These are phyloP conservation scores for Buxus sempervirens DNA, from an alignment of 164 flowering plant genomes.

Conservation along the genomic window DNA sequence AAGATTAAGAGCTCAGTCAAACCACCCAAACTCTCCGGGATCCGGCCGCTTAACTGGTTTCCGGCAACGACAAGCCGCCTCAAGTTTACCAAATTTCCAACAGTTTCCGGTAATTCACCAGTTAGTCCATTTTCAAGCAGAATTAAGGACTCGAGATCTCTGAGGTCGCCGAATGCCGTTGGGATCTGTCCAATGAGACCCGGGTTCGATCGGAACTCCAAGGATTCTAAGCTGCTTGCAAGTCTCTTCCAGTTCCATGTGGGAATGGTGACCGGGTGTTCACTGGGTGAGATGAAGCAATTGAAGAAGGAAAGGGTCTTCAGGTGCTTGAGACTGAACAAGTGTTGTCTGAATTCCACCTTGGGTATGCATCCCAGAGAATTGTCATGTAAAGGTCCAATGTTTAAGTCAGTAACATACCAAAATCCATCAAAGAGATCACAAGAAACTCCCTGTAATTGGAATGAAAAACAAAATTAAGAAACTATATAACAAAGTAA, in stretches of 20 bases:
- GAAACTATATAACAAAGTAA: not conserved
- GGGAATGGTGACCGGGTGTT: constrained; percentile 36
- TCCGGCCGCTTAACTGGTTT: constrained; percentile 43
- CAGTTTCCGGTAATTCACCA: constrained; percentile 44
- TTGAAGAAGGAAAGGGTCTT: constrained; percentile 57
- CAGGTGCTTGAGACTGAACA: constrained; percentile 64
- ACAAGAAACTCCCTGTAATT: constrained; percentile 79
- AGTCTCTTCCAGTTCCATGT: constrained; percentile 42
- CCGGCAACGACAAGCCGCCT: constrained; percentile 55
- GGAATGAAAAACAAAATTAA: not conserved
- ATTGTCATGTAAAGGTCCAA: constrained; percentile 73
- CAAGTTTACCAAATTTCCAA: constrained; percentile 44
- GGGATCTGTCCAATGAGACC: constrained; percentile 66
- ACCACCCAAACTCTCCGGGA: constrained; percentile 49
- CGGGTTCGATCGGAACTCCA: constrained; percentile 75
- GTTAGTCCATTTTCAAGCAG: constrained; percentile 51
- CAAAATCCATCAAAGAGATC: constrained; percentile 66
- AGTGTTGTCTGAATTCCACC: constrained; percentile 41
- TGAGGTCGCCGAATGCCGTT: constrained; percentile 35
- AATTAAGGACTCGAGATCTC: constrained; percentile 59
- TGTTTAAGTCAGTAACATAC: constrained; percentile 65
- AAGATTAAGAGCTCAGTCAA: constrained; percentile 56
- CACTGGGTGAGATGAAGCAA: constrained; percentile 44
- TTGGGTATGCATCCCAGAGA: constrained; percentile 51
- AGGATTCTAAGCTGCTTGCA: constrained; percentile 43